These are phyloP conservation scores for Juncus inflexus DNA, from an alignment of 176 grass and related monocot species.

Conservation along the genomic window DNA sequence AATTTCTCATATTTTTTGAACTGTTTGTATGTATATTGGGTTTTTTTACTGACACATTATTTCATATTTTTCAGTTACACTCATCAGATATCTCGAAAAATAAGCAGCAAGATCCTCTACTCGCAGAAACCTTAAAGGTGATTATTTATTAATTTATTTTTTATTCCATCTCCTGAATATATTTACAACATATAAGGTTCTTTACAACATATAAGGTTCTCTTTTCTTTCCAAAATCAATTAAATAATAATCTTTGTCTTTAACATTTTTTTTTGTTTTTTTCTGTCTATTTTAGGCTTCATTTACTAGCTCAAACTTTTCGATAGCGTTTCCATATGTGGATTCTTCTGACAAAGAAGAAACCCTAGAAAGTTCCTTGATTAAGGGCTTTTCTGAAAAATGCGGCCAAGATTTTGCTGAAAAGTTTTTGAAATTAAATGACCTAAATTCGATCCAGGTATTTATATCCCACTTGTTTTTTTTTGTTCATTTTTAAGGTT, in stretches of 20 bases:
- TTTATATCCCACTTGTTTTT: background rate
- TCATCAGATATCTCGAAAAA: conserved; percentile 71
- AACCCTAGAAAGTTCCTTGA: conserved; percentile 62
- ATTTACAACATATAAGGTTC: background rate
- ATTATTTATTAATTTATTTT: background rate
- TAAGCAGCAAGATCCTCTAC: conserved; percentile 56
- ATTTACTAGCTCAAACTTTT: conserved; percentile 73
- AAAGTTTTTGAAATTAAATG: conserved; percentile 48
- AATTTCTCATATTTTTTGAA: background rate
- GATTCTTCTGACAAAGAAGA: conserved; percentile 47
- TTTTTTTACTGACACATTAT: background rate
- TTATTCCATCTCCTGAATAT: background rate
- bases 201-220: no score
- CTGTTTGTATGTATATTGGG: background rate
- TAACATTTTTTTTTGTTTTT: background rate
- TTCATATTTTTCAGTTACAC: conserved; percentile 57
- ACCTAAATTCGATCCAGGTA: conserved; percentile 56
- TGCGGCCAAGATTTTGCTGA: conserved; percentile 50
- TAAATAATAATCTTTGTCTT: no score
- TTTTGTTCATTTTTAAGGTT: background rate
- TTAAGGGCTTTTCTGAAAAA: conserved; percentile 63
- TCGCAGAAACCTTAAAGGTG: conserved; percentile 74
- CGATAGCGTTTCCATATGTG: conserved; percentile 84
- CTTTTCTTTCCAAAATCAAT: no score
- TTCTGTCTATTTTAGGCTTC: conserved; percentile 39